Percentiles rank a stretch among this genome's conserved stretches.
Evolutionary conservation across 257 asterid genomes (phyloP).

Genomic region (Petunia axillaris): DNA sequence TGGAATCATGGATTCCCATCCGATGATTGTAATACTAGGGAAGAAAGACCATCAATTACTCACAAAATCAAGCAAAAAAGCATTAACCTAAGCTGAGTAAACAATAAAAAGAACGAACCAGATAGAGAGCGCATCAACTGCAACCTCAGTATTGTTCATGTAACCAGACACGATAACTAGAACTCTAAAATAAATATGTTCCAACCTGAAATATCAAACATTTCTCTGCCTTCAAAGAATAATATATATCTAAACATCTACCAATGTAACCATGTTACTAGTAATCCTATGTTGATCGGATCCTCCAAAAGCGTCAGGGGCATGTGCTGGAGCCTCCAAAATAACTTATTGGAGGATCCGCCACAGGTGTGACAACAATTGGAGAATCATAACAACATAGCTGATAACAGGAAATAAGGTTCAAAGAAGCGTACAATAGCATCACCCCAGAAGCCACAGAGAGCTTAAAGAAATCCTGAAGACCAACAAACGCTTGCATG

Average conservation of each 20-base stretch:
- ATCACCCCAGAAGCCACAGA: conserved; percentile 66
- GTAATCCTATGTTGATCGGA: too few relatives aligned
- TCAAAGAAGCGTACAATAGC: conserved; percentile 49
- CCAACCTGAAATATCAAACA: conserved; percentile 51
- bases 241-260: background rate
- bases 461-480: conserved; percentile 60
- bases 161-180: conserved; percentile 52
- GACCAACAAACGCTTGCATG: conserved; percentile 51
- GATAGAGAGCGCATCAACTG: conserved; percentile 68
- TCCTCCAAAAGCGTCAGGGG: too few relatives aligned
- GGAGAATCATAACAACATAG: too few relatives aligned
- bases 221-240: conserved; percentile 5
- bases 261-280: background rate
- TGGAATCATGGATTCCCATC: conserved; percentile 71
- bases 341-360: too few relatives aligned
- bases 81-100: background rate
- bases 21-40: conserved; percentile 54
- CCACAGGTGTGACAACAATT: too few relatives aligned
- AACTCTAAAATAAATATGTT: conserved; percentile 59
- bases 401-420: background rate
- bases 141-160: conserved; percentile 51
- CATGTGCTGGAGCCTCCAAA: too few relatives aligned
- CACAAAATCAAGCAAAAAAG: background rate
- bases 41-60: conserved; percentile 18
- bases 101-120: conserved; percentile 41